phyloP scores from a whole-genome alignment of 2,329 filamentous ascomycete genomes.

The Cladosporium oxysporum region DNA sequence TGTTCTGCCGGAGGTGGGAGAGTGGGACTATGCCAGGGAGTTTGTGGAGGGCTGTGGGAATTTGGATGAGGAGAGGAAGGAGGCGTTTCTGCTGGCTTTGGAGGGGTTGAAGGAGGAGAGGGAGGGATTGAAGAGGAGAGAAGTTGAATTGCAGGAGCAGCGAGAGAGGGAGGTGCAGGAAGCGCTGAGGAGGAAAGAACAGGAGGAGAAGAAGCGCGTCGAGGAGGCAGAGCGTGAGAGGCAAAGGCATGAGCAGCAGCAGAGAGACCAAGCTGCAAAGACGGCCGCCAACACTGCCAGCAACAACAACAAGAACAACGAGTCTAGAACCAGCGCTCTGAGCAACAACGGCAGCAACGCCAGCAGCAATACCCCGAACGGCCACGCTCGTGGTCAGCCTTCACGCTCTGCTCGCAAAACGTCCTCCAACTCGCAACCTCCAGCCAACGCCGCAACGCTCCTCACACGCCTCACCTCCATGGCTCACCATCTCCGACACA shows the following conservation, averaged over 20 bases:
- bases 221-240: constrained; percentile 25
- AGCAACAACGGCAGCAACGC: constrained; percentile 11
- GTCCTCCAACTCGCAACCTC: background rate
- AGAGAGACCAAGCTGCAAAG: constrained; percentile 28
- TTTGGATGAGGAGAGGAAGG: constrained; percentile 63
- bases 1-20: constrained; percentile 86
- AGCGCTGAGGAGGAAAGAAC: constrained; percentile 39
- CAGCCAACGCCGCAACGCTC: constrained; percentile 14
- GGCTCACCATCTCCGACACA: constrained; percentile 9
- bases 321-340: constrained; percentile 37
- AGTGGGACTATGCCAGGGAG: constrained; percentile 93
- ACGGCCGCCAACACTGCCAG: constrained; percentile 24
- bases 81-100: constrained; percentile 47
- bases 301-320: constrained; percentile 46
- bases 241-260: constrained; percentile 38
- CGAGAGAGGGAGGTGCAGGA: constrained; percentile 50
- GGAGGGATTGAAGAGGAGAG: constrained; percentile 64
- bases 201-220: constrained; percentile 32
- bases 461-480: constrained; percentile 16
- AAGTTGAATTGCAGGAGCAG: constrained; percentile 61
- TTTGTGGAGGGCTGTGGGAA: constrained; percentile 86
- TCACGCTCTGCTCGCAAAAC: constrained; percentile 14
- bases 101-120: constrained; percentile 55
- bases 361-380: constrained; percentile 38
- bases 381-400: constrained; percentile 3